Percentiles rank a stretch among this genome's conserved stretches.
phyloP scores from a whole-genome alignment of 257 asterid genomes.

The Ilex aquifolium region DNA sequence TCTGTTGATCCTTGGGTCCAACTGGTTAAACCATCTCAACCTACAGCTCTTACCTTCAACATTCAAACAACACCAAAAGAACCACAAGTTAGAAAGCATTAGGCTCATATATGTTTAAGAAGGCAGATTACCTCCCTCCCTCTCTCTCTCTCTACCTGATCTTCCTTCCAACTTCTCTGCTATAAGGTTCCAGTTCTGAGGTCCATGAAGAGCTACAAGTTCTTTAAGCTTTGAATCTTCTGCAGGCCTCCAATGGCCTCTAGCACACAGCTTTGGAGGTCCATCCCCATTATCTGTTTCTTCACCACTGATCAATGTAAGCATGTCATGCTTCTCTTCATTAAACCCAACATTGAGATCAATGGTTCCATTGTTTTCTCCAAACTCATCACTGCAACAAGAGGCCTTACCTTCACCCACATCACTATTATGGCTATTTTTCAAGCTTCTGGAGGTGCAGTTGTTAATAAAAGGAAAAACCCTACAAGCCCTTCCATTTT shows the following conservation, averaged over 20 bases:
- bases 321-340: conserved; percentile 22
- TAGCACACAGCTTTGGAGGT: conserved; percentile 62
- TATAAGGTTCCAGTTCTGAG: conserved; percentile 87
- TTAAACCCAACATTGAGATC: conserved; percentile 42
- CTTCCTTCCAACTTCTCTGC: conserved; percentile 78
- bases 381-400: conserved; percentile 22
- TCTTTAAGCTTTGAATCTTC: conserved; percentile 75
- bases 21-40: conserved; percentile 84
- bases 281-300: conserved; percentile 31
- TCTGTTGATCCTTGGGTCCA: conserved; percentile 81
- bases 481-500: neutral
- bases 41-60: conserved; percentile 83
- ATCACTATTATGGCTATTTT: conserved; percentile 4
- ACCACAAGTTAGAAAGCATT: no score
- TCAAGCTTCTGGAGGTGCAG: neutral
- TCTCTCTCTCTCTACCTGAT: conserved; percentile 43
- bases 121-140: no score
- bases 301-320: conserved; percentile 21
- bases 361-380: conserved; percentile 22
- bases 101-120: no score
- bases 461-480: conserved; percentile 14
- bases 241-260: conserved; percentile 95
- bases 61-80: conserved; percentile 14
- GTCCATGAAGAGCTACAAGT: conserved; percentile 82
- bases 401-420: conserved; percentile 21